These are phyloP conservation scores for Pseudocercospora musae DNA, from an alignment of 2,329 filamentous ascomycete species.

Conservation along the genomic window DNA sequence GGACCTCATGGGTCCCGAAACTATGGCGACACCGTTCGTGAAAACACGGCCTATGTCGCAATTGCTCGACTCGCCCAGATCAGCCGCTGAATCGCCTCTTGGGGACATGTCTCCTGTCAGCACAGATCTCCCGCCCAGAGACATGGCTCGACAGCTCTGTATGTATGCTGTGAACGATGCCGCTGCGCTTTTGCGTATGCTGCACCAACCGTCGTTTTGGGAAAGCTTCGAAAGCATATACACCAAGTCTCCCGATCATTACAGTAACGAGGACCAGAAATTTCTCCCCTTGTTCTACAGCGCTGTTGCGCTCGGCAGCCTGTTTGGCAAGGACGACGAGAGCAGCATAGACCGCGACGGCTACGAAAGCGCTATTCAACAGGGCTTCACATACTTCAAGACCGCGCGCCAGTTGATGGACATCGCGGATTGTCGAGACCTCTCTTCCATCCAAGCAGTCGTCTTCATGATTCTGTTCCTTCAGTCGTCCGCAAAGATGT, in stretches of 20 bases:
- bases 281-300: constrained; percentile 50
- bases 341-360: constrained; percentile 37
- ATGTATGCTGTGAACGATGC: constrained; percentile 61
- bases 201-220: constrained; percentile 81
- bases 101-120: constrained; percentile 52
- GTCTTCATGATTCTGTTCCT: constrained; percentile 54
- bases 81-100: constrained; percentile 60
- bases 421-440: constrained; percentile 52
- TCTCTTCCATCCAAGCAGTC: constrained; percentile 50
- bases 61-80: constrained; percentile 64
- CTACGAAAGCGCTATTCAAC: constrained; percentile 47
- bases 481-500: constrained; percentile 51
- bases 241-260: constrained; percentile 54
- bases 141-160: constrained; percentile 56
- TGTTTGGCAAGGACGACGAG: constrained; percentile 44
- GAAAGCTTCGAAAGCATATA: constrained; percentile 75
- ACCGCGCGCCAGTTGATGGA: constrained; percentile 49
- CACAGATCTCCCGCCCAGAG: constrained; percentile 64
- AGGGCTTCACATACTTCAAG: constrained; percentile 51
- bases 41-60: constrained; percentile 52
- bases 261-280: constrained; percentile 44
- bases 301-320: constrained; percentile 46
- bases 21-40: constrained; percentile 57
- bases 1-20: constrained; percentile 65
- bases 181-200: constrained; percentile 63